phyloP scores from a whole-genome alignment of 2,329 filamentous ascomycete genomes.

The Penicillium vulpinum region DNA sequence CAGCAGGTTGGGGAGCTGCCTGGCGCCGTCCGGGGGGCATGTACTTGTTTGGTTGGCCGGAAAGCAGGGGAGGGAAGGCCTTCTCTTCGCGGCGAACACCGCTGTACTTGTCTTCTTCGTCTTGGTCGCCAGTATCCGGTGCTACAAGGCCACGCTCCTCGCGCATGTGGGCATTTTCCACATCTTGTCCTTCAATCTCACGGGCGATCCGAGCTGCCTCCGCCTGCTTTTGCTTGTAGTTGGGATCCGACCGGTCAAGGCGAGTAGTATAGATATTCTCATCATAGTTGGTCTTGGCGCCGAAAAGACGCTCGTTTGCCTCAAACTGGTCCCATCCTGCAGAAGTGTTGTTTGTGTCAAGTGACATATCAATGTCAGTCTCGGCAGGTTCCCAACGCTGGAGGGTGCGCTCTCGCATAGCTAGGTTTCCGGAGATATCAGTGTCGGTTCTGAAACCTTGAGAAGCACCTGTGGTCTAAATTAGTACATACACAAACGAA shows the following conservation, averaged over 20 bases:
- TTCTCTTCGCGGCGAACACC: conserved; percentile 73
- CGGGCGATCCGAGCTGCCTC: conserved; percentile 80
- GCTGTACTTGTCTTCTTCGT: conserved; percentile 97
- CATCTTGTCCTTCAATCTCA: conserved; percentile 78
- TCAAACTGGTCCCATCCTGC: conserved; percentile 90
- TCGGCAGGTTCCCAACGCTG: conserved; percentile 79
- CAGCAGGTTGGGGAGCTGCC: conserved; percentile 70
- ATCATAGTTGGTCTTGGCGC: conserved; percentile 84
- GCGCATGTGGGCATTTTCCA: conserved; percentile 78
- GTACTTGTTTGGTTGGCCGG: conserved; percentile 70
- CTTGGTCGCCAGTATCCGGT: conserved; percentile 65
- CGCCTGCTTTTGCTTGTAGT: conserved; percentile 75
- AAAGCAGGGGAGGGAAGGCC: conserved; percentile 65
- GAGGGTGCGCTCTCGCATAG: conserved; percentile 70
- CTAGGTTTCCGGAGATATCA: conserved; percentile 76
- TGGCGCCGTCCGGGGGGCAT: conserved; percentile 86
- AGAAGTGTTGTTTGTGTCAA: conserved; percentile 59
- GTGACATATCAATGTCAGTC: conserved; percentile 63
- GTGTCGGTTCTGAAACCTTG: conserved; percentile 77
- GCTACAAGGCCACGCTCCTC: conserved; percentile 78
- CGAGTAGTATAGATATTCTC: conserved; percentile 92
- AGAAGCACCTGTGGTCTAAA: conserved; percentile 56
- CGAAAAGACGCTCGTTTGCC: conserved; percentile 82
- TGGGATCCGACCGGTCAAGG: conserved; percentile 80
- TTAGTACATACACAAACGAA: background rate